A percentile compares a stretch with the other conserved stretches of the same genome.
Evolutionary conservation across 495 filamentous ascomycete genomes (phyloP).

Genomic region (Rhypophila decipiens): DNA sequence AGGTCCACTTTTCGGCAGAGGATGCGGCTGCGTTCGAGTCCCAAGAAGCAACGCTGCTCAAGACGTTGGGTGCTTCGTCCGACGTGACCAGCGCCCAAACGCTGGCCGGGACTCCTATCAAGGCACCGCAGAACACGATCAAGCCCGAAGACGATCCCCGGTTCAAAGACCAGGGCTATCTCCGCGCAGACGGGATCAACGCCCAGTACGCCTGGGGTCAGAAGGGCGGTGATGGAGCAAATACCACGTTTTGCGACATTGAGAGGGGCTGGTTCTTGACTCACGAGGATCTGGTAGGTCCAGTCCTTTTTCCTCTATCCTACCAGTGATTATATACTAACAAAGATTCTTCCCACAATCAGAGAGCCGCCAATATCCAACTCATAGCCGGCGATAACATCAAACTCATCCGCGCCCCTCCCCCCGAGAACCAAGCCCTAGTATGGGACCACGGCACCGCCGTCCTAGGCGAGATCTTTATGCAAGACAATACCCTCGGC

Average conservation of each 20-base stretch:
- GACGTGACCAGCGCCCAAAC: not conserved
- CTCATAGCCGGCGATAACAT: not conserved
- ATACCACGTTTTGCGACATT: not conserved
- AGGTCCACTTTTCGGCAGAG: not conserved
- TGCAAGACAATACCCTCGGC: slow-evolving; percentile 15
- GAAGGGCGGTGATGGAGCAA: slow-evolving; percentile 10
- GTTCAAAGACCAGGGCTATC: slow-evolving; percentile 8
- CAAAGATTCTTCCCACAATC: not conserved
- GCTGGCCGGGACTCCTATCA: not conserved
- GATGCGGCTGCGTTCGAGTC: not conserved
- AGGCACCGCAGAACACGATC: not conserved
- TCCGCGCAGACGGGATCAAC: slow-evolving; percentile 14
- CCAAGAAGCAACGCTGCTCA: not conserved
- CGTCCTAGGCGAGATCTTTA: slow-evolving; percentile 18
- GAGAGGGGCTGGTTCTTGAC: not conserved
- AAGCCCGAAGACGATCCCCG: not conserved
- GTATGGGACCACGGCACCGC: slow-evolving; percentile 16
- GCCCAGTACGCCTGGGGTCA: slow-evolving; percentile 13
- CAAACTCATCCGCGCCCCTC: not conserved
- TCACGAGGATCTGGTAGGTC: not conserved
- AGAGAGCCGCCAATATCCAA: not conserved
- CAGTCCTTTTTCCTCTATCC: not conserved
- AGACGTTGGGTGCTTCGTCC: not conserved
- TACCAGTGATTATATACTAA: not conserved
- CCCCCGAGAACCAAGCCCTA: too few species aligned